Evolutionary conservation across 2,329 filamentous ascomycete genomes (phyloP).

Genomic region (Ustilaginoidea virens): DNA sequence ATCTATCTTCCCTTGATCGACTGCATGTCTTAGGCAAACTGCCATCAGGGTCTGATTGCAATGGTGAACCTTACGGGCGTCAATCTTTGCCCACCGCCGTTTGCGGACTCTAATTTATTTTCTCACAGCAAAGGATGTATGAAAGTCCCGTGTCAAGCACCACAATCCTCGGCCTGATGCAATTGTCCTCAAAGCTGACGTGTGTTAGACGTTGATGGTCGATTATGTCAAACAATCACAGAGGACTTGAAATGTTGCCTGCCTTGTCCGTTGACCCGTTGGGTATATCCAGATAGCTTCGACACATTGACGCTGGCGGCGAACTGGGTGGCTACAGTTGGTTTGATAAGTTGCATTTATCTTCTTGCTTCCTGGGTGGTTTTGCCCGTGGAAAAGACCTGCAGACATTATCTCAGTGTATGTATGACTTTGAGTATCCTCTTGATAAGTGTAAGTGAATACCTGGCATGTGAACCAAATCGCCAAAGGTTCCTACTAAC

Average conservation of each 20-base stretch:
- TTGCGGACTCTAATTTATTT: constrained; percentile 49
- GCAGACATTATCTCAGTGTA: constrained; percentile 84
- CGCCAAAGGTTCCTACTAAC: constrained; percentile 8
- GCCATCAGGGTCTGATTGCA: constrained; percentile 4
- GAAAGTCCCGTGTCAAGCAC: too few relatives aligned
- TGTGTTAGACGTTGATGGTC: constrained; percentile 38
- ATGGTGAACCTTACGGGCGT: constrained; percentile 24
- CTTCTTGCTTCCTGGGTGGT: constrained; percentile 65
- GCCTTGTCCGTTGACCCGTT: constrained; percentile 77
- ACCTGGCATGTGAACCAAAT: background rate
- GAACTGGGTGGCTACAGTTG: constrained; percentile 71
- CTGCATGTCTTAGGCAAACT: too few relatives aligned
- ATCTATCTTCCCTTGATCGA: too few relatives aligned
- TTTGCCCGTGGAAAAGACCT: constrained; percentile 76
- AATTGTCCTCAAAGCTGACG: too few relatives aligned
- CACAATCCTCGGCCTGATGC: too few relatives aligned
- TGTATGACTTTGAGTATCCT: constrained; percentile 63
- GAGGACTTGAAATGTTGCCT: constrained; percentile 58
- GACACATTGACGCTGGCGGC: constrained; percentile 44
- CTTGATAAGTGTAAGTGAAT: constrained; percentile 57
- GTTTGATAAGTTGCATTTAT: constrained; percentile 57
- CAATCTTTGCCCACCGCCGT: constrained; percentile 48
- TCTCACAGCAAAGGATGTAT: constrained; percentile 49
- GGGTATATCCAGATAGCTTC: constrained; percentile 50
- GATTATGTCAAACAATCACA: constrained; percentile 33